These are phyloP conservation scores for Eucalyptus cloeziana DNA, from an alignment of 345 rosid species.

Conservation along the genomic window DNA sequence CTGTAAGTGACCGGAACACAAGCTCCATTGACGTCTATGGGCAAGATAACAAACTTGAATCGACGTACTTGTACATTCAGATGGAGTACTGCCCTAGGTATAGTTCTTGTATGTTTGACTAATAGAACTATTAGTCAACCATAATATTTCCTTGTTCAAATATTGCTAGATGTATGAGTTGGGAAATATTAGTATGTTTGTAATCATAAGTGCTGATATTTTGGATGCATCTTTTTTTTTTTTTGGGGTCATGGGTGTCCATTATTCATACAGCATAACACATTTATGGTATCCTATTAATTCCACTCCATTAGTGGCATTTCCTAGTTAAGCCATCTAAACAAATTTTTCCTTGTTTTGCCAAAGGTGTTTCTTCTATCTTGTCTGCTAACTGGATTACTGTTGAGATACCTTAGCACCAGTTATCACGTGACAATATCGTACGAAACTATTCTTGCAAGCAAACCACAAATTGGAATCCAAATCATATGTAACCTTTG, in stretches of 20 bases:
- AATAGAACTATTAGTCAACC: not conserved
- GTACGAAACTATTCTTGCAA: not conserved
- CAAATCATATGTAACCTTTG: not conserved
- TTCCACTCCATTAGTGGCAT: not conserved
- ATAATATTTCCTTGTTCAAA: not conserved
- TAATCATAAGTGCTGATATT: not conserved
- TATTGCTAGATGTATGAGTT: not conserved
- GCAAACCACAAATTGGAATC: not conserved
- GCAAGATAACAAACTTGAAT: conserved; percentile 60
- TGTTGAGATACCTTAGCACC: not conserved
- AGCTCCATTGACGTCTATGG: conserved; percentile 40
- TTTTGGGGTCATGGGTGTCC: not conserved
- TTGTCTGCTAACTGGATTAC: not conserved
- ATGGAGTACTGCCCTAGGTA: conserved; percentile 99
- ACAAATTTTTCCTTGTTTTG: not conserved
- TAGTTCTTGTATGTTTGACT: not conserved
- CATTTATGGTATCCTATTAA: not conserved
- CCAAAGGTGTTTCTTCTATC: not conserved
- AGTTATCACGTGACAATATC: not conserved
- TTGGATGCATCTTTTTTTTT: not conserved
- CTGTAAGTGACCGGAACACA: conserved; percentile 42
- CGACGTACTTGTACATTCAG: conserved; percentile 85
- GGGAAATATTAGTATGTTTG: not conserved
- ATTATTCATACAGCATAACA: not conserved
- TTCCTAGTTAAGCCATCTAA: not conserved